These are phyloP conservation scores for Penstemon eatonii DNA, from an alignment of 257 asterid genomes.

Conservation along the genomic window DNA sequence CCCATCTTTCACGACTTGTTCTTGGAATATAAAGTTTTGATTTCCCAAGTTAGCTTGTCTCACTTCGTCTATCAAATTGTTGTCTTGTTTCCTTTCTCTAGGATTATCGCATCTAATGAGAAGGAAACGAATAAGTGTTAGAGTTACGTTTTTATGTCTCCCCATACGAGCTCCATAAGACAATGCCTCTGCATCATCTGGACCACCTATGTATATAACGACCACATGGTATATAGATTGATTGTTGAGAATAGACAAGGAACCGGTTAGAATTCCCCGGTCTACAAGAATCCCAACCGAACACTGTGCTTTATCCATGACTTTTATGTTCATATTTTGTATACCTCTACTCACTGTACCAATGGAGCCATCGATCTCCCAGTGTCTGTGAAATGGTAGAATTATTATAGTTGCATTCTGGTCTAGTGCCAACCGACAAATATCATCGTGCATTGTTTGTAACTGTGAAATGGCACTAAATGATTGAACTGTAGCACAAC, in stretches of 20 bases:
- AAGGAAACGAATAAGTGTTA: conserved; percentile 63
- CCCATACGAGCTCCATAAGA: conserved; percentile 68
- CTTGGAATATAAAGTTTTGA: conserved; percentile 56
- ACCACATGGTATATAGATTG: conserved; percentile 53
- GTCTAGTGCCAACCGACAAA: conserved; percentile 53
- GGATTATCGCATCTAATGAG: conserved; percentile 60
- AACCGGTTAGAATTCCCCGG: conserved; percentile 51
- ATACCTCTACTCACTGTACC: conserved; percentile 46
- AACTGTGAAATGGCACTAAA: conserved; percentile 54
- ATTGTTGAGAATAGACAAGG: conserved; percentile 43
- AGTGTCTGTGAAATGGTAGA: conserved; percentile 74
- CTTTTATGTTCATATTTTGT: conserved; percentile 56
- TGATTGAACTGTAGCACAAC: conserved; percentile 52
- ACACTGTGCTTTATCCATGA: conserved; percentile 65
- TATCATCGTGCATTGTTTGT: conserved; percentile 62
- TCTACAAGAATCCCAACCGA: conserved; percentile 70
- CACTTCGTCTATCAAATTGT: conserved; percentile 55
- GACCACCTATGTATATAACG: conserved; percentile 67
- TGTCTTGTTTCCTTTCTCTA: conserved; percentile 61
- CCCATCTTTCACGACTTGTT: conserved; percentile 70
- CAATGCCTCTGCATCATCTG: conserved; percentile 78
- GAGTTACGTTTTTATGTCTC: conserved; percentile 47
- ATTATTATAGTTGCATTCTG: conserved; percentile 55
- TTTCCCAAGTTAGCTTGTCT: conserved; percentile 55
- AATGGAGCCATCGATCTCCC: conserved; percentile 78